Evolutionary conservation across 2,329 filamentous ascomycete genomes (phyloP).

Genomic region (Epichloe uncinata): DNA sequence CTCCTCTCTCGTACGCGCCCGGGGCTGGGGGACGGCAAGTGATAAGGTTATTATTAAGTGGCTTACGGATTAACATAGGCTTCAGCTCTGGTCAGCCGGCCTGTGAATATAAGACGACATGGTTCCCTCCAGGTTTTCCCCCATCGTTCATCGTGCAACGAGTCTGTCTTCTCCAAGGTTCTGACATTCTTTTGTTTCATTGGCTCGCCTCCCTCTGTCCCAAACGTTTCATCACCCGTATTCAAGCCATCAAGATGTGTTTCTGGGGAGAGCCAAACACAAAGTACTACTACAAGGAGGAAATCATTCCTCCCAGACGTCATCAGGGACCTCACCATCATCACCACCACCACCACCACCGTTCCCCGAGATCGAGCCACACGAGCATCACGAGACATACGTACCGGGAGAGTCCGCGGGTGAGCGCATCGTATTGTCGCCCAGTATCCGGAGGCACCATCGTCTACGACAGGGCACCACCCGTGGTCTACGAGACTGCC

Average conservation of each 20-base stretch:
- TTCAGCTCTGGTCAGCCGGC: background rate
- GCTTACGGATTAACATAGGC: too few species aligned
- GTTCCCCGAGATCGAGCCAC: conserved; percentile 30
- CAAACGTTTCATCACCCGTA: background rate
- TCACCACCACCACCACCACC: conserved; percentile 18
- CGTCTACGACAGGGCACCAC: conserved; percentile 23
- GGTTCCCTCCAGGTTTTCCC: background rate
- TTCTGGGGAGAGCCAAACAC: conserved; percentile 30
- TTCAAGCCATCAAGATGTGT: conserved; percentile 29
- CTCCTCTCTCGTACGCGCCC: too few species aligned
- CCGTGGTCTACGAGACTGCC: conserved; percentile 1
- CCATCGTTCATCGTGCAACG: too few species aligned
- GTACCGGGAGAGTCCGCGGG: conserved; percentile 27
- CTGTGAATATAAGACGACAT: background rate
- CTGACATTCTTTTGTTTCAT: too few species aligned
- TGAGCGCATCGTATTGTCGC: conserved; percentile 19
- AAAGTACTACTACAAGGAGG: conserved; percentile 43
- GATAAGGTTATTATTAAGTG: too few species aligned
- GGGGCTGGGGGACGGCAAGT: too few species aligned
- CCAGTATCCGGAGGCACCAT: conserved; percentile 16
- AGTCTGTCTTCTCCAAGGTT: too few species aligned
- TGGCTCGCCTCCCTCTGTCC: background rate
- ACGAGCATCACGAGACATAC: conserved; percentile 24
- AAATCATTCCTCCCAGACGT: conserved; percentile 32
- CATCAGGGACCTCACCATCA: conserved; percentile 22